Evolutionary conservation across 495 filamentous ascomycete genomes (phyloP), one percentile per base, ranked within the genome.

Genomic region (Delitschia confertaspora): DNA sequence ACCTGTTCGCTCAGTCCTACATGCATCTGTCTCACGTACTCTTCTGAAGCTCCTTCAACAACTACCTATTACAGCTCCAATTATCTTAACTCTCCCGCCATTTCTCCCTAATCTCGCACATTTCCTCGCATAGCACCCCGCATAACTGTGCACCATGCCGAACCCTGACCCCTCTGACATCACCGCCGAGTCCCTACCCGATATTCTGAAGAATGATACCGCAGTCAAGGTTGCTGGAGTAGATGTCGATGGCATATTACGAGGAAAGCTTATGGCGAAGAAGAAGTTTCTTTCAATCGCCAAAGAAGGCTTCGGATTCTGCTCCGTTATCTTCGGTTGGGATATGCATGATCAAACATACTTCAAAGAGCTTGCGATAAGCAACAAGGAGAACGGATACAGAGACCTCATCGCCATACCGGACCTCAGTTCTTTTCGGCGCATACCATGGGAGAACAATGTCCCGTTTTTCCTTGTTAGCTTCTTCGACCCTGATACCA

Each of bases 291-390:
- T 95, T 3, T 87, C 83, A 6, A 75, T 98, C 37, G 81, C 79
- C 17, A 61, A 77, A 33, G 73, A 79, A 30, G 91, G 91, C 33
- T 98, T 98, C 55, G 91, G 91, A 14, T 98, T 95, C 71, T 98
- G 91, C 70, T 89, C 83, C 3, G 87, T 95, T 41, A 75, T 98
- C 25, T 95, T 95, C 55, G 91, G 88, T 56, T 95, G 89, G 89
- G 91, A 98, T 53, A 94, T 95, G 85, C 89, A 95, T 64, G 91
- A 98, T 56, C 71, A 73, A 60, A 91, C 85, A 6, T 95, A 98
- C 56, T 78, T 77, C 58, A 68, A 71, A 41, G 88, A 95, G 64
- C 74, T 95, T 35, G 74, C 75, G 53, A 82, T 95, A 60, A 88
- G 83, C 66, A 95, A 94, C 62, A 82, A 83, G 60, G 79, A 87